Base-by-base conservation (phyloP, 306 rosid genomes). In the Rosa persica region DNA sequence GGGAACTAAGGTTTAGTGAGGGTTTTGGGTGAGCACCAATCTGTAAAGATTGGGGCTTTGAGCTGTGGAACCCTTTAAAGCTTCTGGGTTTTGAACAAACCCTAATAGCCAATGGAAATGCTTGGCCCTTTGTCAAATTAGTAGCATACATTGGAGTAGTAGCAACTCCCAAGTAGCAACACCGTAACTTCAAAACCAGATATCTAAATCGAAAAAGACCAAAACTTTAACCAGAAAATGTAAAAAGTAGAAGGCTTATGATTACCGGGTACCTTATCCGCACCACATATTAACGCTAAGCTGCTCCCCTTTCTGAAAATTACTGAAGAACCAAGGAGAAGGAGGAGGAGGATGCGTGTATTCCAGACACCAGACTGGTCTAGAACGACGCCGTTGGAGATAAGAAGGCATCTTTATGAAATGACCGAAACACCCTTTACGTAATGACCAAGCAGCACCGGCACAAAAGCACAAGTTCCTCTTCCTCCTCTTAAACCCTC, bases 61-160 rank as follows among this genome's bases (percentile, higher is more conserved):
- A 22, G 54, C 80, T 38, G 76, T 42, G 58, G 70, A 88, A 77
- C 40, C 76, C 81, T 73, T 72, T 79, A 51, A 80, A 80, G 85
- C 85, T 92, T 80, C 74, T 90, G 83, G 93, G 85, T 27, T 78
- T 88, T 52, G 88, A 78, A 73, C 89, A 88, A 67, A 87, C 73
- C 88, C 75, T 92, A 15, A 89, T n/a, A 75, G 86, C 92, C 42
- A 83, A 68, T 2, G 92, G 93, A 87, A 92, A 88, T 48, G 88
- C 87, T 10, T 80, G 96, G 40, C 77, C 74, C 79, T 79, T 92
- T 76, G 92, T 72, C 66, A 92, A 57, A 78, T 76, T 89, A 17
- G 90, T 44, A 55, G 62, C 62, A 75, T 86, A 89, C 97, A 92
- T 90, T 49, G 5, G 51, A 9, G 19, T n/a, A 64, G 47, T 17